Base-by-base conservation (phyloP, 2,329 filamentous ascomycete genomes). In the Penicillium sp. region DNA sequence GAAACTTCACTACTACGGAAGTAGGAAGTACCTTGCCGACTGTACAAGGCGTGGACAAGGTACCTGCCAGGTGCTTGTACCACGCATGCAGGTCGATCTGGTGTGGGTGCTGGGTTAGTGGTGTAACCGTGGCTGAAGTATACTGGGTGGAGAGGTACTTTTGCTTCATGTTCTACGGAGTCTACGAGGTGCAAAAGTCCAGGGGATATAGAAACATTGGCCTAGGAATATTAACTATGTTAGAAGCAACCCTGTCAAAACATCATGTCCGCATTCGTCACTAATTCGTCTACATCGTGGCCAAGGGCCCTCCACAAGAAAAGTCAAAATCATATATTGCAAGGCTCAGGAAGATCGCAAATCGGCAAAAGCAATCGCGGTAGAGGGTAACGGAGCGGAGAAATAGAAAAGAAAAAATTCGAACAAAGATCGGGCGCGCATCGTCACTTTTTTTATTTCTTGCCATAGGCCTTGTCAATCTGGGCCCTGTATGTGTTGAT, bases 401-500 rank as follows among this genome's bases (percentile, higher is more conserved):
- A 22, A 31, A 39, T 18, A 46, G 25, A 14, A 39, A 30, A 45
- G 20, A 49, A 46, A 42, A 36, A 36, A 39, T 22, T 16, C 36
- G 46, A 48, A 35, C 41, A 30, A 22, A 47, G 35, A 42, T 38
- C 35, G 49, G 41, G 27, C 31, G 53, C 45, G 31, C 52, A 27
- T 56, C 40, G 39, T 38, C 30, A 44, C 31, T 41, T 53, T 52
- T 44, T 48, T 65, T 65, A 72, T 48, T 71, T 69, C 65, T 74
- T 74, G 54, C 76, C 76, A 59, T 88, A 88, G 1, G 84, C 85
- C 61, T 75, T 75, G 59, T 81, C 76, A 35, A 89, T 81, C 50
- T 87, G 79, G 57, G 79, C 79, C 71, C 82, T 72, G 74, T 81
- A 87, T 62, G 80, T 82, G 36, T 78, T 71, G 45, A 86, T 70